These are phyloP conservation scores for Galerina marginata DNA, from an alignment of 768 basidiomycete species.

Conservation along the genomic window DNA sequence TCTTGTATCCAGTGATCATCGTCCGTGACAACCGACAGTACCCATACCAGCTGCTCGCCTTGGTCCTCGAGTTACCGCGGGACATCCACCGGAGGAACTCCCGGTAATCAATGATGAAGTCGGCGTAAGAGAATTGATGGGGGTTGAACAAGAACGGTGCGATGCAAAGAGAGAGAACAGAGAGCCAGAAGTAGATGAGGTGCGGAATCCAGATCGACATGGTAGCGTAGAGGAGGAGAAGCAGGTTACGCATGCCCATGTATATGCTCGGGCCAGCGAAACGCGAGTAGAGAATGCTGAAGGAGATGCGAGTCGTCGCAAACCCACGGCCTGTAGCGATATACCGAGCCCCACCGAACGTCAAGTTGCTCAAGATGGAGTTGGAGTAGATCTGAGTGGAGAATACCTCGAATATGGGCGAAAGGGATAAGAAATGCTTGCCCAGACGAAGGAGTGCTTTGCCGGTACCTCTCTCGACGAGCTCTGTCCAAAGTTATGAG, in stretches of 20 bases:
- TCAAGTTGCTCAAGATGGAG: slow-evolving; percentile 94
- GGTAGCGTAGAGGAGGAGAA: slow-evolving; percentile 89
- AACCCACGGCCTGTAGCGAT: slow-evolving; percentile 99
- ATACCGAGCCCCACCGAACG: slow-evolving; percentile 97
- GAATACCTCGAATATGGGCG: slow-evolving; percentile 98
- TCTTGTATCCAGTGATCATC: slow-evolving; percentile 98
- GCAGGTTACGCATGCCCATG: slow-evolving; percentile 93
- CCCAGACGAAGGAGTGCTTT: slow-evolving; percentile 92
- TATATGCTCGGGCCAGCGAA: slow-evolving; percentile 99
- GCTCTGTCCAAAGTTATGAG: slow-evolving; percentile 55
- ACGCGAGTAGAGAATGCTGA: slow-evolving; percentile 96
- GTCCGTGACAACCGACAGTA: slow-evolving; percentile 98
- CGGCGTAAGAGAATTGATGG: slow-evolving; percentile 97
- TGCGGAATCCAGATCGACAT: slow-evolving; percentile 93
- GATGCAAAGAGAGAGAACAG: slow-evolving; percentile 91
- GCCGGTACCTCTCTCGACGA: slow-evolving; percentile 95
- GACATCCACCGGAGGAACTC: slow-evolving; percentile 99
- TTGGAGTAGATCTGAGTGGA: slow-evolving; percentile 98
- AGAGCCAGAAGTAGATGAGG: slow-evolving; percentile 99
- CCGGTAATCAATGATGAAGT: slow-evolving; percentile 98
- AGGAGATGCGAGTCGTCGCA: slow-evolving; percentile 94
- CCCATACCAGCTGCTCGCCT: slow-evolving; percentile 98
- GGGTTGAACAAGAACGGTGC: slow-evolving; percentile 99
- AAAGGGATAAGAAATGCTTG: slow-evolving; percentile 96
- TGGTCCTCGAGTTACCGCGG: slow-evolving; percentile 93